These are phyloP conservation scores for Peronosclerospora sorghi DNA, from an alignment of 352 stramenopile genomes.

Conservation along the genomic window DNA sequence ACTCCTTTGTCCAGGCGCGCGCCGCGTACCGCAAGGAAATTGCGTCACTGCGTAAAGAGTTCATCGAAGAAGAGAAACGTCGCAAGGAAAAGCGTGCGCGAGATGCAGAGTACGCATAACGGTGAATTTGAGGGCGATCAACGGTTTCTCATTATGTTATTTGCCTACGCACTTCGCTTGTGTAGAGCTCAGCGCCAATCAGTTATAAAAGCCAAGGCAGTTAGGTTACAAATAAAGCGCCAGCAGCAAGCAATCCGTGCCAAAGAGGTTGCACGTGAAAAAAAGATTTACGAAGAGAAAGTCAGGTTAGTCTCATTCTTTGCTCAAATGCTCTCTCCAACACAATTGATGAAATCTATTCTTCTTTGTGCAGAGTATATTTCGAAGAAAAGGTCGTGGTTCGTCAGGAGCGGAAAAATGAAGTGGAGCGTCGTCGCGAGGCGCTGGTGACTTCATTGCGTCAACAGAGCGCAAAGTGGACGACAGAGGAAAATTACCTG, in stretches of 20 bases:
- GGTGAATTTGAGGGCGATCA: not conserved
- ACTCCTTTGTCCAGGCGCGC: constrained; percentile 68
- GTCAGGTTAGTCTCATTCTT: constrained; percentile 30
- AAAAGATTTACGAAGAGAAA: constrained; percentile 65
- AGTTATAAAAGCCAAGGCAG: constrained; percentile 83
- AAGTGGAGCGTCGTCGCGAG: constrained; percentile 58
- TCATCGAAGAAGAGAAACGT: constrained; percentile 57
- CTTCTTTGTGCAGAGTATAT: constrained; percentile 30
- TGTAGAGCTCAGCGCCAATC: constrained; percentile 58
- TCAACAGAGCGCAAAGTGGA: constrained; percentile 59
- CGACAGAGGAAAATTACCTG: constrained; percentile 53
- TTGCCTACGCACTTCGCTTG: not conserved
- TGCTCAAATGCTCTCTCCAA: not conserved
- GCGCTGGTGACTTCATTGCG: constrained; percentile 49
- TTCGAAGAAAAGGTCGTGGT: constrained; percentile 76
- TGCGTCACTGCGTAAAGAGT: constrained; percentile 51
- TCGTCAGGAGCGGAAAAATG: constrained; percentile 40
- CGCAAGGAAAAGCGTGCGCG: constrained; percentile 71
- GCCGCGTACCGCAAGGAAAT: constrained; percentile 62
- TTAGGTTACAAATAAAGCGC: constrained; percentile 79
- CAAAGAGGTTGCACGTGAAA: constrained; percentile 71
- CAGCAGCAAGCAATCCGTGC: constrained; percentile 78
- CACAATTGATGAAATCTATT: not conserved
- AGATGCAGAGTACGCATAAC: constrained; percentile 60
- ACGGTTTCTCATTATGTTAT: not conserved